Base-by-base conservation (phyloP, 345 rosid species). In the Conringia planisiliqua region DNA sequence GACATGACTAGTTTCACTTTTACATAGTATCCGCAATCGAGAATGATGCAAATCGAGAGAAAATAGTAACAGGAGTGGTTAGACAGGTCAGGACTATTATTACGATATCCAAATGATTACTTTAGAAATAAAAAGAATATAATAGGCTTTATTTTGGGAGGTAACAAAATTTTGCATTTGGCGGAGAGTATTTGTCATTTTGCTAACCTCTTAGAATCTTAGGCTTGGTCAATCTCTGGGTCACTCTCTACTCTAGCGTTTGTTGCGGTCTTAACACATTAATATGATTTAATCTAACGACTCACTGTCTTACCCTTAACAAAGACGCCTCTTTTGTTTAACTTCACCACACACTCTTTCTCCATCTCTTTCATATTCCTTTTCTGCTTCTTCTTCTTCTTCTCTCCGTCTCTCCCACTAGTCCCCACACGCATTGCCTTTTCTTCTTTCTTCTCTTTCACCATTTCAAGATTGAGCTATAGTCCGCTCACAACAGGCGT, bases 221-320 rank as follows among this genome's bases (percentile, higher is more conserved):
- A 42, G 42, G 60, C 36, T 68, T 61, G 33, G 79, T 68, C 74
- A 76, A 63, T 17, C 74, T 59, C 22, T 60, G 68, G 42, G 17
- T 47, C 68, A 51, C 58, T 22, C 57, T 47, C 44, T 24, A 43
- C 79, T 52, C 47, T 51, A 51, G 55, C 79, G 74, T 75, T 40
- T 60, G 74, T 68, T 75, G 79, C 79, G 73, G 74, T 68, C 16
- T 68, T 52, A 61, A 35, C 80, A 76, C 75, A 62, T 29, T 12
- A 35, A 6, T 27, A 76, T 76, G 71, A 76, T 76, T 70, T 52
- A 24, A 5, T 70, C 17, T 24, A 35, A 74, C 30, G 43, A 62
- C 66, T 70, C 66, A 55, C 51, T 70, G 71, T 76, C 75, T 76
- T 13, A 62, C 64, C 14, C 76, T 62, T 70, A 64, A 57, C 66